phyloP scores from a whole-genome alignment of 192 early-diverging fungal genomes.

The Rhizoclosmatium sp. region DNA sequence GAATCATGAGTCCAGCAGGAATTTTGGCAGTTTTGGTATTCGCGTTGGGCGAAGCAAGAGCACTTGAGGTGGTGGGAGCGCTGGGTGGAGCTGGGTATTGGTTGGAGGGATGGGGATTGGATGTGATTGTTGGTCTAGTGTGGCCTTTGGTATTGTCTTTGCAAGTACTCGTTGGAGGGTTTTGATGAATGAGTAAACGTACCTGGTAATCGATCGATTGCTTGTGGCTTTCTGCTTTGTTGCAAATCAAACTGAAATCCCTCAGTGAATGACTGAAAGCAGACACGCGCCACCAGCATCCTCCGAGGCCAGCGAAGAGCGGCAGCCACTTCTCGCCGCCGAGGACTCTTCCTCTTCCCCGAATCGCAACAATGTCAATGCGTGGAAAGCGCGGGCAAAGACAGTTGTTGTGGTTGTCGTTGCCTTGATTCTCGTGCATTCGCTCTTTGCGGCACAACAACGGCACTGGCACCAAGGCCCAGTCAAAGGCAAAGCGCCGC shows the following conservation, averaged over 20 bases:
- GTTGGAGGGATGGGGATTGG: constrained; percentile 53
- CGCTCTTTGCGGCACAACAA: not conserved
- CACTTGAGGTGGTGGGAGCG: constrained; percentile 14
- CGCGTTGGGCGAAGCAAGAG: constrained; percentile 14
- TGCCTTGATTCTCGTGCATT: not conserved
- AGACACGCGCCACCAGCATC: not conserved
- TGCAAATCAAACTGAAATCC: constrained; percentile 74
- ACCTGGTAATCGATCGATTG: constrained; percentile 86
- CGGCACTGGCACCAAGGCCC: not conserved
- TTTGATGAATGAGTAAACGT: constrained; percentile 70
- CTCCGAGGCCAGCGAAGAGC: no score
- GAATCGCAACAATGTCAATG: not conserved
- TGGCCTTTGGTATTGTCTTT: constrained; percentile 55
- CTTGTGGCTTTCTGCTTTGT: constrained; percentile 86
- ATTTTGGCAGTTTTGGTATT: constrained; percentile 31
- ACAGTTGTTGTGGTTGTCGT: no score
- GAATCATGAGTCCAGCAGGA: constrained; percentile 42
- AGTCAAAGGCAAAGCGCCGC: not conserved
- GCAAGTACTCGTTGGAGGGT: constrained; percentile 46
- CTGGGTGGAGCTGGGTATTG: constrained; percentile 38
- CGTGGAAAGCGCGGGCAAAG: no score
- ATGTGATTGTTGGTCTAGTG: constrained; percentile 42
- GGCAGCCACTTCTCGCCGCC: no score
- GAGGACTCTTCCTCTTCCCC: not conserved
- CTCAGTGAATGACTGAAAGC: constrained; percentile 70